These are phyloP conservation scores for Jamesozyma spencerorum DNA, from an alignment of 805 yeast species.

Conservation along the genomic window DNA sequence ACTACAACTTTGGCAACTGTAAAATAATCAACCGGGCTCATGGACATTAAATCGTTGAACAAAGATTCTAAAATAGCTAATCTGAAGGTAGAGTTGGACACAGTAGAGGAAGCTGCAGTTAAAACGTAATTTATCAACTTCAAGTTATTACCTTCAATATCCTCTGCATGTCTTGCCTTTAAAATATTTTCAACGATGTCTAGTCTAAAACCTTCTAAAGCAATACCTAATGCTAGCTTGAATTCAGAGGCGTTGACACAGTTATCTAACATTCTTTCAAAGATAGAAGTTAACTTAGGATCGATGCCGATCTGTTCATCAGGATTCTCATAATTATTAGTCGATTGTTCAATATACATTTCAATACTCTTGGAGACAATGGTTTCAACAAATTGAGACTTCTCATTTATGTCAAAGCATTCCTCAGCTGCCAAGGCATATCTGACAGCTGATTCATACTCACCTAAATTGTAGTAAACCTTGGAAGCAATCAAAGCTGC, in stretches of 20 bases:
- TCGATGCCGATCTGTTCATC: slow-evolving; percentile 36
- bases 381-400: slow-evolving; percentile 84
- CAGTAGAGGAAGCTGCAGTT: slow-evolving; percentile 59
- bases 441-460: slow-evolving; percentile 80
- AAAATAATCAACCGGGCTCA: slow-evolving; percentile 68
- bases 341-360: slow-evolving; percentile 61
- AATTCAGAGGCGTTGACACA: slow-evolving; percentile 65
- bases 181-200: slow-evolving; percentile 66
- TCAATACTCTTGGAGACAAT: slow-evolving; percentile 89
- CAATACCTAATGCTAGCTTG: slow-evolving; percentile 79
- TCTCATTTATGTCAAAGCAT: slow-evolving; percentile 60
- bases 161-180: slow-evolving; percentile 29
- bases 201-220: slow-evolving; percentile 78
- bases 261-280: slow-evolving; percentile 78
- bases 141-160: slow-evolving; percentile 45
- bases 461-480: slow-evolving; percentile 86
- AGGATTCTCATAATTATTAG: slow-evolving; percentile 30
- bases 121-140: slow-evolving; percentile 63
- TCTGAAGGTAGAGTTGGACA: slow-evolving; percentile 59
- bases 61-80: slow-evolving; percentile 52
- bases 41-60: slow-evolving; percentile 48
- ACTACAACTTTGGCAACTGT: slow-evolving; percentile 78
- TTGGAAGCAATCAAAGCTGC: slow-evolving; percentile 93
- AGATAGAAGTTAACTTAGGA: slow-evolving; percentile 54
- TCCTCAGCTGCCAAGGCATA: slow-evolving; percentile 80